These are phyloP conservation scores for Chytridium lagenaria DNA, from an alignment of 371 early-diverging fungal species.

Conservation along the genomic window DNA sequence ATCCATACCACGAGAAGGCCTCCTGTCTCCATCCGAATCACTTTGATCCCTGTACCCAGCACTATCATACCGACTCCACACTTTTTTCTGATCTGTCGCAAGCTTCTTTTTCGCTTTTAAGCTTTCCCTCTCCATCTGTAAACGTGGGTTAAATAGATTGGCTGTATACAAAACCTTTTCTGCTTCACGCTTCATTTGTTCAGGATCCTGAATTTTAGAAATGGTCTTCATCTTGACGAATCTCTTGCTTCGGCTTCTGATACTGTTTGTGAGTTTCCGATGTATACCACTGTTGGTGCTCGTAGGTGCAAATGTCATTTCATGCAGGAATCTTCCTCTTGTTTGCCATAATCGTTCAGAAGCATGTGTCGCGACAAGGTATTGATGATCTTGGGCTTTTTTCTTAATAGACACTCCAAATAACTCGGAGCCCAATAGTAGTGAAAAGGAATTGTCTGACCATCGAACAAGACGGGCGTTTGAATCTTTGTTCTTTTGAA, in stretches of 20 bases:
- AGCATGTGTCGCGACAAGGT: constrained; percentile 68
- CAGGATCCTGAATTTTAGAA: constrained; percentile 51
- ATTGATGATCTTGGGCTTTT: constrained; percentile 66
- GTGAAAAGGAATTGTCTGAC: constrained; percentile 79
- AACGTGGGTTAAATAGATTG: not conserved
- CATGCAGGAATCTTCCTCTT: constrained; percentile 67
- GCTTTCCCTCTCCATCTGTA: constrained; percentile 49
- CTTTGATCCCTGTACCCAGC: constrained; percentile 16
- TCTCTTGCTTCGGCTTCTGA: constrained; percentile 70
- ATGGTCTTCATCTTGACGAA: constrained; percentile 70
- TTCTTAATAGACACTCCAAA: constrained; percentile 71
- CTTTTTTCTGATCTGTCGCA: constrained; percentile 19
- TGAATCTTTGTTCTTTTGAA: constrained; percentile 60
- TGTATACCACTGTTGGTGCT: constrained; percentile 67
- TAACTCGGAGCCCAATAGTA: constrained; percentile 77
- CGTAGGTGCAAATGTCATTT: constrained; percentile 74
- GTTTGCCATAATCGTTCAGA: constrained; percentile 70
- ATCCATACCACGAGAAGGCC: constrained; percentile 18
- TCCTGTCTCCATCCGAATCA: constrained; percentile 5
- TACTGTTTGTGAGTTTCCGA: constrained; percentile 68
- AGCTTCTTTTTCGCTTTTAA: constrained; percentile 44
- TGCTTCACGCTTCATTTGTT: constrained; percentile 34
- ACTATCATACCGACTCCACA: constrained; percentile 7
- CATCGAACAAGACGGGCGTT: constrained; percentile 83
- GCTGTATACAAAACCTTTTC: constrained; percentile 38